Base-by-base conservation (phyloP, 139 green algal species). In the Picochlorum costavermella region DNA sequence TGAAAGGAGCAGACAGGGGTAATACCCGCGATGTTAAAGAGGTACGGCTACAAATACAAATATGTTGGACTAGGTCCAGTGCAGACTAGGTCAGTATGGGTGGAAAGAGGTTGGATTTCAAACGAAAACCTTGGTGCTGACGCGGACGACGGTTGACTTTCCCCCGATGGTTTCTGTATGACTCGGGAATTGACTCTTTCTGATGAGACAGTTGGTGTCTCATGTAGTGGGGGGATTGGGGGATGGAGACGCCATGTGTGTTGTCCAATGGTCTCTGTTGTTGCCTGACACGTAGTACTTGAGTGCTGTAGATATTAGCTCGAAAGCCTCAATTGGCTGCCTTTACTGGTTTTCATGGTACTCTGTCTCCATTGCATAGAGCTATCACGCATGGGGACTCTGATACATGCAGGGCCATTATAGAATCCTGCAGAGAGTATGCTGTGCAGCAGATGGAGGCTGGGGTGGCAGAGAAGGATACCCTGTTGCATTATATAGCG, bases 261-360 rank as follows among this genome's bases (percentile, higher is more conserved):
- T 23, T 56, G 6, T 56, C n/a, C 11, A 20, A 28, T 25, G 49
- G 23, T 8, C n/a, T 56, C 13, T 56, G 49, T 28, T 56, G 13
- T 29, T 28, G 23, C 6, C 10, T 59, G 50, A 30, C 12, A 30
- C 10, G 17, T 25, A 16, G 6, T 56, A 8, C 14, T 25, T 20
- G 23, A n/a, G 25, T 53, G 46, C 46, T 53, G 46, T 11, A 28
- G 70, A 48, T 76, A 0, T 30, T 76, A n/a, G 2, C 14, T 9
- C 28, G 59, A 11, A 57, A 63, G 6, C 70, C 70, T 6, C 50
- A 60, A 40, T 50, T 77, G 17, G 71, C 71, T 17, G 59, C 71
- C 4, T 77, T 66, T 40, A 63, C 49, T 10, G 71, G 71, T 12
- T 70, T 77, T 60, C 48, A 73, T 56, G 59, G 50, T 20, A 69